phyloP scores from a whole-genome alignment of 2,329 filamentous ascomycete species.

The Penicillium sp. region DNA sequence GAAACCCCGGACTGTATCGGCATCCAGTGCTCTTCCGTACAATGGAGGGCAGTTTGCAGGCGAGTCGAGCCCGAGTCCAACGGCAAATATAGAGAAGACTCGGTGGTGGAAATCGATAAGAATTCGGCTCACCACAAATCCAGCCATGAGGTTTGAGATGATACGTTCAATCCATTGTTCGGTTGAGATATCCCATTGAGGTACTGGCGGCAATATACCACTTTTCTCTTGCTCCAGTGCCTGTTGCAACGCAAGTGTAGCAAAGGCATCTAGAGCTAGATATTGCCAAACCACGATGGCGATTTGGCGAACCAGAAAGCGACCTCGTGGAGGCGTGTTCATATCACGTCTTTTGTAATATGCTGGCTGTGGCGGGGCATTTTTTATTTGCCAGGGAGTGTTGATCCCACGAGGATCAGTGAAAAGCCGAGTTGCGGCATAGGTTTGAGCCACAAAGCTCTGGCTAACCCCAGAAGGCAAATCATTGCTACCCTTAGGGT shows the following conservation, averaged over 20 bases:
- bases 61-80: slow-evolving; percentile 5
- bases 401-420: slow-evolving; percentile 14
- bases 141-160: slow-evolving; percentile 5
- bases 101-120: slow-evolving; percentile 18
- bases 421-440: neutral
- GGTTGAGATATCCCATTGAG: slow-evolving; percentile 4
- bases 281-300: slow-evolving; percentile 17
- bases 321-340: slow-evolving; percentile 1
- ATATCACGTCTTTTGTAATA: slow-evolving; percentile 5
- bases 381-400: slow-evolving; percentile 18
- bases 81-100: slow-evolving; percentile 11
- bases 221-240: neutral
- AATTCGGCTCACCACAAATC: slow-evolving; percentile 10
- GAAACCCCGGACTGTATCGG: slow-evolving; percentile 19
- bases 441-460: neutral
- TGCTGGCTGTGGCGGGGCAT: slow-evolving; percentile 10
- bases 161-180: slow-evolving; percentile 15
- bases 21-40: slow-evolving; percentile 18
- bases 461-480: neutral
- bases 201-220: slow-evolving; percentile 1
- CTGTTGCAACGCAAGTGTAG: neutral
- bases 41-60: slow-evolving; percentile 18
- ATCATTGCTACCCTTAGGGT: slow-evolving; percentile 5
- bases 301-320: slow-evolving; percentile 15
- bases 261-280: slow-evolving; percentile 6